Conservation (phyloP, 202 grass and related monocot genomes). For the Schoenoplectus triqueter region DNA sequence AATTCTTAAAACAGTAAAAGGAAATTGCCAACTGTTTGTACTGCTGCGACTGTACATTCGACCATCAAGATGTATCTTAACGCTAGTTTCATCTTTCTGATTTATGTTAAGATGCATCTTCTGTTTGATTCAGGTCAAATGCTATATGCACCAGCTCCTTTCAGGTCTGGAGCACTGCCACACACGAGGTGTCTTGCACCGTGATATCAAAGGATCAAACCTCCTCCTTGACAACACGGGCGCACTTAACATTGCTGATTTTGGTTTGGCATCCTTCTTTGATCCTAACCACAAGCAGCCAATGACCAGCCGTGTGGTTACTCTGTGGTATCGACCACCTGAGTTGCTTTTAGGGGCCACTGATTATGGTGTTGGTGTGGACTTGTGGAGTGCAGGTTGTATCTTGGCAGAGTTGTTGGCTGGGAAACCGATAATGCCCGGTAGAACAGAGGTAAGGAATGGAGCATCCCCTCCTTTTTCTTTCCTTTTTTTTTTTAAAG, state of each 20-base stretch:
- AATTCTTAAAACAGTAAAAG: not conserved
- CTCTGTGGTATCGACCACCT: slow-evolving; percentile 80
- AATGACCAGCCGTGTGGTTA: slow-evolving; percentile 88
- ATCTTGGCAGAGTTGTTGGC: slow-evolving; percentile 85
- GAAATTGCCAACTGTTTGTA: slow-evolving; percentile 7
- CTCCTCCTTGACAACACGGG: slow-evolving; percentile 78
- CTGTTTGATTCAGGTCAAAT: slow-evolving; percentile 64
- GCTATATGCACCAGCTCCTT: slow-evolving; percentile 77
- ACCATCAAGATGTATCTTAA: not conserved
- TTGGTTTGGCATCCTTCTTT: slow-evolving; percentile 74
- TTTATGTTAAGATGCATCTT: not conserved
- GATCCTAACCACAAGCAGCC: slow-evolving; percentile 79
- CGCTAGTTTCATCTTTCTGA: not conserved
- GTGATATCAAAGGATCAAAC: slow-evolving; percentile 89
- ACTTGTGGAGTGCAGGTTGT: slow-evolving; percentile 89
- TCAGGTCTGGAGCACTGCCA: slow-evolving; percentile 86
- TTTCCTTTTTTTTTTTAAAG: not conserved
- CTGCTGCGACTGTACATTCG: not conserved
- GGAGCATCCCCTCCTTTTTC: not conserved
- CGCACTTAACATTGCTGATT: slow-evolving; percentile 81
- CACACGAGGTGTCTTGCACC: slow-evolving; percentile 65
- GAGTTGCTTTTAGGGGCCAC: slow-evolving; percentile 82
- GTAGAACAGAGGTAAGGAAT: slow-evolving; percentile 75
- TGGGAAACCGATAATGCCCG: slow-evolving; percentile 92
- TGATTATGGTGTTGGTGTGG: slow-evolving; percentile 73